phyloP scores from a whole-genome alignment of 495 filamentous ascomycete genomes.

The Daldinia bambusicola region DNA sequence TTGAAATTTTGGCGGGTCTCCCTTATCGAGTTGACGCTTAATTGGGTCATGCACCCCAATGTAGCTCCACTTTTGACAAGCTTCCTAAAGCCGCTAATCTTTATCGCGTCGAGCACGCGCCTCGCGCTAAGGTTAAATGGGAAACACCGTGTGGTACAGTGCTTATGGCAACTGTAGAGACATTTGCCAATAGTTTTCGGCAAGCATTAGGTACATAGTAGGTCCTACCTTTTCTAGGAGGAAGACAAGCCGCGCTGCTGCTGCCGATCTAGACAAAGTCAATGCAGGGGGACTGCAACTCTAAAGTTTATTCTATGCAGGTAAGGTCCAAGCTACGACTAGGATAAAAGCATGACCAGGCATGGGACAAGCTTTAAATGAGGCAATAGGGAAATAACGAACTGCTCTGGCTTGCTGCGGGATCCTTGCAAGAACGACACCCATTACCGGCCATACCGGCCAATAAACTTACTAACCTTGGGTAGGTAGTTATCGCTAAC shows the following conservation, averaged over 20 bases:
- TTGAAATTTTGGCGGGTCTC: constrained; percentile 26
- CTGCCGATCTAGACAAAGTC: constrained; percentile 28
- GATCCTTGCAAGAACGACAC: constrained; percentile 16
- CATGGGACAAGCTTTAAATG: constrained; percentile 18
- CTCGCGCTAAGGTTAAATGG: constrained; percentile 13
- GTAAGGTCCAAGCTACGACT: neutral
- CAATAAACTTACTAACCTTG: no score
- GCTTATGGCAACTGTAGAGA: neutral
- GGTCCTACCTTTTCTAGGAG: constrained; percentile 18
- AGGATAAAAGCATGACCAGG: neutral
- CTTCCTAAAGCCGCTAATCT: constrained; percentile 22
- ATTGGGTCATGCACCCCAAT: constrained; percentile 17
- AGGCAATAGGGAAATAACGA: constrained; percentile 20
- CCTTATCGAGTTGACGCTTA: neutral
- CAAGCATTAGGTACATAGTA: no score
- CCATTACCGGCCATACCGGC: no score
- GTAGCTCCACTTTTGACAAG: neutral
- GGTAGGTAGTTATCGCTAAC: neutral
- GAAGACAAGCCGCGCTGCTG: constrained; percentile 2
- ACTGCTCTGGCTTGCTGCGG: neutral
- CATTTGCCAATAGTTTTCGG: constrained; percentile 13
- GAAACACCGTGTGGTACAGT: constrained; percentile 16
- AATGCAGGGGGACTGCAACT: constrained; percentile 37
- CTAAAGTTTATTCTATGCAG: constrained; percentile 24
- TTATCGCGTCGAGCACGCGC: constrained; percentile 6